Evolutionary conservation across 2,329 filamentous ascomycete genomes (phyloP), one percentile per base, ranked within the genome.

Genomic region (Colletotrichum tropicale): DNA sequence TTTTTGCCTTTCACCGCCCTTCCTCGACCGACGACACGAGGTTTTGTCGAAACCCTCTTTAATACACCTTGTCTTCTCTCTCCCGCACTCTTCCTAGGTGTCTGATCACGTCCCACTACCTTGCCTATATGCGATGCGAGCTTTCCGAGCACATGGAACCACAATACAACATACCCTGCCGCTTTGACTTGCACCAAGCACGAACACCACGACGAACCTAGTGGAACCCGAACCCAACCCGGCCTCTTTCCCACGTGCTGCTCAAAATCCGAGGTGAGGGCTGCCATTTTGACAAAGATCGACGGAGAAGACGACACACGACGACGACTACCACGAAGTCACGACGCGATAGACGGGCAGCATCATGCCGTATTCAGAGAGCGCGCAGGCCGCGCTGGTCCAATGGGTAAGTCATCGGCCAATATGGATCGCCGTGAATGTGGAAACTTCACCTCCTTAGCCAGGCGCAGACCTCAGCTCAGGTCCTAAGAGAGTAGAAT

Each of bases 371-470:
- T 86, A 86, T 77, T 86, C 81, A 77, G 80, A 82, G 67, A 82
- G 83, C 78, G 87, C 88, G 82, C 89, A 90, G 85, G 84, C 83
- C 78, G 90, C 91, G 83, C 88, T 93, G 55, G 81, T 92, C 66
- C 88, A 88, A 83, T 91, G 91, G 85, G 89, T 91, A 81, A 78
- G 84, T 81, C 76, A 71, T 48, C 77, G 62, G 34, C 67, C 70
- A 62, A 64, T 66, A 15, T 66, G 24, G 24, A 21, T n/a, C 55
- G 55, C 24, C 16, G 8, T 21, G 21, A 7, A 8, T 18, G 55
- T 16, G 55, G 55, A 58, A 26, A 26, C 21, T 58, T 30, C 55
- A 18, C 34, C 15, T 64, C n/a, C 61, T n/a, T 38, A 18, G 24
- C 55, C 24, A 58, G 55, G 24, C 58, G 65, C 55, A 79, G 61